Evolutionary conservation across 1,139 yeast genomes (phyloP).

Genomic region (Geotrichum cucujoidarum): DNA sequence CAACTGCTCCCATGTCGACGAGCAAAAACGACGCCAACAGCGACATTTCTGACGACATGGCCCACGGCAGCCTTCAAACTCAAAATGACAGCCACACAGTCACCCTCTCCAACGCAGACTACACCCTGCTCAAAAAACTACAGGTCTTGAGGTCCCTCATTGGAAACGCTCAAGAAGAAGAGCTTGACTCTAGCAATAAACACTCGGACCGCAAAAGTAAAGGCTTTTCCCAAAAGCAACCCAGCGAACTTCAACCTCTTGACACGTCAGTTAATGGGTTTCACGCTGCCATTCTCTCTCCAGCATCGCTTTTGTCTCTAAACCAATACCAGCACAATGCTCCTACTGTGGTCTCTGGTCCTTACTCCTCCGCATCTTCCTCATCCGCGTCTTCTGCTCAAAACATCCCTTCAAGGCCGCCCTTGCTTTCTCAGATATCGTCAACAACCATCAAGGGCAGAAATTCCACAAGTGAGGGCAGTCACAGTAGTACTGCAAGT

Average conservation of each 20-base stretch:
- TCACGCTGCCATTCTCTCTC: background rate
- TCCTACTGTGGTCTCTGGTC: background rate
- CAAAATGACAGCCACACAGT: too few relatives aligned
- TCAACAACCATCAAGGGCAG: background rate
- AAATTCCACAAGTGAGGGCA: background rate
- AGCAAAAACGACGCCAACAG: background rate
- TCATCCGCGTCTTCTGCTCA: background rate
- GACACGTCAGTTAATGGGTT: background rate
- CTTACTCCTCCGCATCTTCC: background rate
- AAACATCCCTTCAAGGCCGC: background rate
- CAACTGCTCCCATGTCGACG: too few relatives aligned
- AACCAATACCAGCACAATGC: background rate
- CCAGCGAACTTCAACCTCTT: background rate
- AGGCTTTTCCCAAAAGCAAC: too few relatives aligned
- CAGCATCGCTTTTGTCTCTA: background rate
- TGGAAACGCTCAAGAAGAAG: background rate
- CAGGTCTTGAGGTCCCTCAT: constrained; percentile 7
- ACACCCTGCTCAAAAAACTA: constrained; percentile 11
- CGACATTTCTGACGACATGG: background rate
- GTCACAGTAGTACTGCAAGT: constrained; percentile 6
- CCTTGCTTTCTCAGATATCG: background rate
- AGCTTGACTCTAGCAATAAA: background rate
- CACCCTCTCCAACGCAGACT: constrained; percentile 12
- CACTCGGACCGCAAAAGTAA: too few relatives aligned
- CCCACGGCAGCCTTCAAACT: too few relatives aligned